Evolutionary conservation across 2,329 filamentous ascomycete genomes (phyloP), one percentile per base, ranked within the genome.

Genomic region (Biscogniauxia marginata): DNA sequence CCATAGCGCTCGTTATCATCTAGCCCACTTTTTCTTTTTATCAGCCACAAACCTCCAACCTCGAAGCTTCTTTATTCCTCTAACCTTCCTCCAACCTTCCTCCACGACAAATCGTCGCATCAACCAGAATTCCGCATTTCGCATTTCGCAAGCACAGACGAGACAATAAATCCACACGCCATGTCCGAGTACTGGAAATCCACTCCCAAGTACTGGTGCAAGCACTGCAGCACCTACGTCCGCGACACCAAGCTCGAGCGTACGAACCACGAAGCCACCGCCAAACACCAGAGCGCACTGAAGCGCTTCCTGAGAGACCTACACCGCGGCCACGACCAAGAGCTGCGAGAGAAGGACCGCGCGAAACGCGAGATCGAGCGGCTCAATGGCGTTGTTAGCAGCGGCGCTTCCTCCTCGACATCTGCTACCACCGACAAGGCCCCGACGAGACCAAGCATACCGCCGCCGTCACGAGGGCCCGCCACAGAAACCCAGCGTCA

Each of bases 161-260:
- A n/a, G 46, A 47, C 47, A 39, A 20, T 34, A 44, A 50, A 34
- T 18, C 4, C 43, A 1, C 7, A 44, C 6, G 50, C 24, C 49
- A 98, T 99, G 95, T 88, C 95, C 0, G 95, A 98, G 80, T 96
- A 96, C 77, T 98, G 95, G 95, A 98, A 98, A 73, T 97, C 93
- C 19, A 96, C 93, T 73, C 93, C 93, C 5, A 93, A 89, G 71
- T 96, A 96, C 77, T 98, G 93, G 92, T 99, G 95, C 84, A 98
- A 98, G 74, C 91, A 96, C 79, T 99, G 95, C 83, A 85, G 86
- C 70, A 84, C 84, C 70, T 98, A 87, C 74, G 90, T 99, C 50
- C 90, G 91, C 75, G 95, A 99, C 79, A 97, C 93, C 20, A 87
- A 91, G 65, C 85, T 97, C 73, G 93, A 96, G 73, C 89, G 88